Evolutionary conservation across 2,329 filamentous ascomycete genomes (phyloP).

Genomic region (Cordyceps fumosorosea): DNA sequence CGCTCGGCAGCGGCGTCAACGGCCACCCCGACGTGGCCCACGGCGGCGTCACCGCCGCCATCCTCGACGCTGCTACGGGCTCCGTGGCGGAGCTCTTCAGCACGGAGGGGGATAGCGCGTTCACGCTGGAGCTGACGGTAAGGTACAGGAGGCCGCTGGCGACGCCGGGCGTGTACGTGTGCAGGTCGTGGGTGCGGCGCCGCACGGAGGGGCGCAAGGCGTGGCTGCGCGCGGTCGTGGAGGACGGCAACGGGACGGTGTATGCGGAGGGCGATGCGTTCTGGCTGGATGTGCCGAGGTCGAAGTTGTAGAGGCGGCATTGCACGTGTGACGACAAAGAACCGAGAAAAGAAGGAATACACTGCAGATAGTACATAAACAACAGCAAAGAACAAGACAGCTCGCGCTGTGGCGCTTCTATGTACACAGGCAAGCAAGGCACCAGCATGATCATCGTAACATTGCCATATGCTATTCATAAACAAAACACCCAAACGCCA

Average conservation of each 20-base stretch:
- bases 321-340: not conserved
- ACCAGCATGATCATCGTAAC: not conserved
- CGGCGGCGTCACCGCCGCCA: conserved; percentile 17
- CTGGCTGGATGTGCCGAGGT: conserved; percentile 1
- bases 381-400: not conserved
- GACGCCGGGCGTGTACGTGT: conserved; percentile 14
- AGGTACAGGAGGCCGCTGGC: conserved; percentile 16
- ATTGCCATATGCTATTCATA: not conserved
- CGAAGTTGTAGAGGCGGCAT: not conserved
- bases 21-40: conserved; percentile 18
- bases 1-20: conserved; percentile 16
- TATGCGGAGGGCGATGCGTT: conserved; percentile 6
- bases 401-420: not conserved
- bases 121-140: conserved; percentile 17
- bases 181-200: conserved; percentile 12
- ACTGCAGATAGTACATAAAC: not conserved
- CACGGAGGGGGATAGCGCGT: conserved; percentile 14
- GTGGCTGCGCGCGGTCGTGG: conserved; percentile 15
- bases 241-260: conserved; percentile 10
- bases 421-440: not conserved
- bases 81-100: conserved; percentile 10
- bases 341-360: not conserved
- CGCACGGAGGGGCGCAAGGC: conserved; percentile 17
- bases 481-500: conserved; percentile 3
- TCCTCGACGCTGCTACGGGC: conserved; percentile 20